Evolutionary conservation across 352 stramenopile species (phyloP), one percentile per base, ranked within the genome.

Genomic region (Thalassiosira hispida): DNA sequence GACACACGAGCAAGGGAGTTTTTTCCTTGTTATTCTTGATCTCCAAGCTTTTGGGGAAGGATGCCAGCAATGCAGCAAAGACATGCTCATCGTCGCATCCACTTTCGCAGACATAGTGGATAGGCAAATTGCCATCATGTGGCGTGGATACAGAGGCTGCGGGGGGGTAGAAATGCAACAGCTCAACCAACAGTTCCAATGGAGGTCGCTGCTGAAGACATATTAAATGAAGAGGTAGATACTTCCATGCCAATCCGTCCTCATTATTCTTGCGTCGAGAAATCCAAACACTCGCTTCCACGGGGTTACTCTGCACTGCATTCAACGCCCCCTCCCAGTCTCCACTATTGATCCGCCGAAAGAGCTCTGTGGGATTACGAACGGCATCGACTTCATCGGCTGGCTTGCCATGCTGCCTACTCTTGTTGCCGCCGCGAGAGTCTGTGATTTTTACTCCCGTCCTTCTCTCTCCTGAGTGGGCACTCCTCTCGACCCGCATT

Each of bases 91-190:
- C 63, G 14, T 80, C 79, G 49, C 79, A 86, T 67, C 79, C 79
- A 38, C 79, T 80, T 55, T 87, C 75, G 38, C 79, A 87, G 31
- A 83, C 56, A 44, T 84, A 84, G 49, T 87, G 79, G 12, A 87
- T 81, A 18, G 79, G 69, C 31, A 87, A 76, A 62, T 87, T 87
- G 9, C 79, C 79, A 76, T 87, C 79, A 42, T 87, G 74, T 5
- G 65, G 74, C 23, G 74, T 84, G 7, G 60, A 22, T 18, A 79
- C n/a, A 35, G 74, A 75, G 20, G 79, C 74, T 20, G 74, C 79
- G 20, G 73, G 14, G 1, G 74, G 74, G 57, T 84, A 77, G n/a
- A 70, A 22, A 42, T 78, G 52, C 23, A 87, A 52, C 22, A 87
- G 20, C 22, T 49, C 47, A 44, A 65, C 12, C 42, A 87, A 56